Evolutionary conservation across 2,329 filamentous ascomycete genomes (phyloP), one percentile per base, ranked within the genome.

Genomic region (Aspergillus nomiae): DNA sequence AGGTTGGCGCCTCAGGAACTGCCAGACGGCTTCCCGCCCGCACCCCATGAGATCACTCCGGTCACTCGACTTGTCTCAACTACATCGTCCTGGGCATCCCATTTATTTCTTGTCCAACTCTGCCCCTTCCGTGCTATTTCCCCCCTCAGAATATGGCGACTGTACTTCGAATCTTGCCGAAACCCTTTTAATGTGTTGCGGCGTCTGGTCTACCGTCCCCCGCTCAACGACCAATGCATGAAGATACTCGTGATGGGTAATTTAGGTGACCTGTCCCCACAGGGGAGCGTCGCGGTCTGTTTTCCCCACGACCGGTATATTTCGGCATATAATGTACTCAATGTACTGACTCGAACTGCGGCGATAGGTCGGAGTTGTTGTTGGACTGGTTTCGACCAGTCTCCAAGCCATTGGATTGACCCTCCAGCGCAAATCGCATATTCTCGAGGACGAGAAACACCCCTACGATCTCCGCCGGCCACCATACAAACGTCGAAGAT

Each of bases 371-470:
- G 95, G 95, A 74, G 93, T 99, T 75, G 80, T 97, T 67, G 94
- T 97, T 75, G 95, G 95, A 71, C 86, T 99, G 68, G 78, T 97
- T 70, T 98, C 94, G 63, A 97, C 95, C 64, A 95, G 93, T 77
- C 87, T 98, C 28, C 95, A 99, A 79, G 97, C 94, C 77, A 84
- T 99, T 72, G 95, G 95, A 69, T 86, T 99, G 68, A 99, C 95
- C 36, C 86, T 99, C 30, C 95, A 99, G 81, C 92, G 95, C 77
- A 98, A 99, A 81, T 98, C 95, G 67, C 95, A 99, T 81, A 90
- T 99, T 70, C 89, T 98, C 74, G 95, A 99, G 83, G 95, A 99
- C 81, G 92, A 96, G 82, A 97, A 97, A 79, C 87, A 88, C 58
- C 83, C 85, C 34, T 90, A 92, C 76, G 88, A 95, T 79, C 83